phyloP scores from a whole-genome alignment of 345 rosid species.

The Murraya paniculata region DNA sequence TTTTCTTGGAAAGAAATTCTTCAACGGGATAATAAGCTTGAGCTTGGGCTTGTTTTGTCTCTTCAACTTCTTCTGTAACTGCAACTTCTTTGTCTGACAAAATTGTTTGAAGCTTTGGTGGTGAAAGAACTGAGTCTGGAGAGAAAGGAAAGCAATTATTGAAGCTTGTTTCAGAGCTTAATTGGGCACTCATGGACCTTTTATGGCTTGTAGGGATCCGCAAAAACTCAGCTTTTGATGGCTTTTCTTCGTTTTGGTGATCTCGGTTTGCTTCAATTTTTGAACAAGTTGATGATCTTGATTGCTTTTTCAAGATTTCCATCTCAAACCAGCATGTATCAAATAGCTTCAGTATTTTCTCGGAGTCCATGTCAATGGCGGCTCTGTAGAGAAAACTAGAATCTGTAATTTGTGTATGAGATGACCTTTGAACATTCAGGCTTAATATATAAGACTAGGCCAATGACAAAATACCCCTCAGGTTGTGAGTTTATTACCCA shows the following conservation, averaged over 20 bases:
- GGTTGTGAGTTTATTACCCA: not conserved
- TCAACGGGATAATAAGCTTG: not conserved
- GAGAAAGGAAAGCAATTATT: constrained; percentile 22
- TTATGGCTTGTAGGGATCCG: constrained; percentile 25
- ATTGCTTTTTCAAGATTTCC: constrained; percentile 36
- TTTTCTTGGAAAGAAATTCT: not conserved
- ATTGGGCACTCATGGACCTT: constrained; percentile 59
- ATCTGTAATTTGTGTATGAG: not conserved
- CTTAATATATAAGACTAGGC: constrained; percentile 3
- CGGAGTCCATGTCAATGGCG: constrained; percentile 33
- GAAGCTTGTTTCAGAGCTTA: constrained; percentile 33
- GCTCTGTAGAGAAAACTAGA: constrained; percentile 2
- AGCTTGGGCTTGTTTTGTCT: not conserved
- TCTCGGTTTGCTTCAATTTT: constrained; percentile 22
- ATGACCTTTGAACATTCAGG: not conserved
- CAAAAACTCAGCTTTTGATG: constrained; percentile 17
- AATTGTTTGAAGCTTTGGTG: constrained; percentile 37
- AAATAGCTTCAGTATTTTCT: constrained; percentile 34
- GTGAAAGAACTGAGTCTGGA: constrained; percentile 44
- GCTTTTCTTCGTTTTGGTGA: constrained; percentile 20
- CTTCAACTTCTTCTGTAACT: constrained; percentile 17
- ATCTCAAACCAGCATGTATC: constrained; percentile 49
- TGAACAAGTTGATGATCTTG: constrained; percentile 1
- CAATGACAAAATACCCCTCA: constrained; percentile 23
- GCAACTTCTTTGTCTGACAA: constrained; percentile 36